phyloP scores from a whole-genome alignment of 805 yeast species.

The Saturnispora bothae region DNA sequence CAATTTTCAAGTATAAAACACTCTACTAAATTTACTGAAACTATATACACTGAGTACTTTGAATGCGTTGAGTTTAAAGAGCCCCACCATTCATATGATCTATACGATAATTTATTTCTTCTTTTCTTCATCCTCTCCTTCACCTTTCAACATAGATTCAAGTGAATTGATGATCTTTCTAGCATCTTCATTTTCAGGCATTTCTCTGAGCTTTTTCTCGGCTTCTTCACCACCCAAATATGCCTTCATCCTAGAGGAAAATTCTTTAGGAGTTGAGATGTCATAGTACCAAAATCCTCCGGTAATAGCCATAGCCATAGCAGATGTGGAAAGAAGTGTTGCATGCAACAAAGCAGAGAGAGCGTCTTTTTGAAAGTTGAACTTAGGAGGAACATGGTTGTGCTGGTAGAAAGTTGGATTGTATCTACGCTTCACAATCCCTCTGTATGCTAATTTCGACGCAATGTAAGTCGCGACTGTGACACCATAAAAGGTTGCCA shows the following conservation, averaged over 20 bases:
- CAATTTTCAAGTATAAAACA: too few species aligned
- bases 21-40: not conserved
- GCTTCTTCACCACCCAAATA: conserved; percentile 60
- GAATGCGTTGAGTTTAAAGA: too few species aligned
- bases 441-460: conserved; percentile 64
- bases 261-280: conserved; percentile 57
- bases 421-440: conserved; percentile 62
- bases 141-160: conserved; percentile 11
- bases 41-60: not conserved
- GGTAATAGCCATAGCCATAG: conserved; percentile 59
- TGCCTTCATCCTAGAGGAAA: conserved; percentile 56
- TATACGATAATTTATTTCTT: too few species aligned
- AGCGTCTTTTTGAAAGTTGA: conserved; percentile 73
- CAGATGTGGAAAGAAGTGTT: conserved; percentile 59
- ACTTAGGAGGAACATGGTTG: conserved; percentile 78
- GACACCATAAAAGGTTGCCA: conserved; percentile 61
- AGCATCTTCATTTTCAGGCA: conserved; percentile 53
- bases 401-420: conserved; percentile 72
- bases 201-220: conserved; percentile 33
- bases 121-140: conserved; percentile 4
- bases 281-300: conserved; percentile 78
- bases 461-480: conserved; percentile 64
- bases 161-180: conserved; percentile 39
- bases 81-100: not conserved
- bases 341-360: conserved; percentile 78